phyloP scores from a whole-genome alignment of 176 grass and related monocot genomes.

The Phoenix dactylifera region DNA sequence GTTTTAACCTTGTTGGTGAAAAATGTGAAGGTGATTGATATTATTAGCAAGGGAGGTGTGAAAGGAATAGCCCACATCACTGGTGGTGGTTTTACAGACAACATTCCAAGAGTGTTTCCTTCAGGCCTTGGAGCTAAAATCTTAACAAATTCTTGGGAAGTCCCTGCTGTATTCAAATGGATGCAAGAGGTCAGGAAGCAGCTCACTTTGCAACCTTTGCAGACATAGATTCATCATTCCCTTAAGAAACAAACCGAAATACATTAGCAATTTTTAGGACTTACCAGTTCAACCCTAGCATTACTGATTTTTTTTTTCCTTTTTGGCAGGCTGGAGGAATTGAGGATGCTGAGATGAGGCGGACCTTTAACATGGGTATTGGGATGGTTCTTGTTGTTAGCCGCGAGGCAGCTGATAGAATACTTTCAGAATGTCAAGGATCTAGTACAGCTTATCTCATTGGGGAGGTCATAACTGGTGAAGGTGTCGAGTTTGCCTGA shows the following conservation, averaged over 20 bases:
- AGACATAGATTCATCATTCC: not conserved
- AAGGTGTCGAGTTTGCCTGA: constrained; percentile 57
- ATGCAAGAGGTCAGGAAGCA: constrained; percentile 44
- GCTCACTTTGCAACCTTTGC: not conserved
- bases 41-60: constrained; percentile 68
- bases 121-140: constrained; percentile 54
- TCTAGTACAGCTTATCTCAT: constrained; percentile 32
- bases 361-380: constrained; percentile 91
- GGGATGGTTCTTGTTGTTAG: constrained; percentile 83
- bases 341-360: constrained; percentile 68
- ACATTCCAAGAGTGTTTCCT: constrained; percentile 47
- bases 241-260: no score
- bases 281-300: no score
- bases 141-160: constrained; percentile 60
- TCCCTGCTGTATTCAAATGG: constrained; percentile 60
- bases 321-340: constrained; percentile 65
- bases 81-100: constrained; percentile 90
- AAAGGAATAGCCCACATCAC: constrained; percentile 94
- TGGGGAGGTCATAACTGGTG: constrained; percentile 64
- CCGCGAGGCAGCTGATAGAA: constrained; percentile 35
- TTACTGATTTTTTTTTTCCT: not conserved
- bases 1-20: not conserved
- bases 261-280: no score
- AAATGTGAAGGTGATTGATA: constrained; percentile 55
- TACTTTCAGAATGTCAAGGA: constrained; percentile 29